Evolutionary conservation across 2,329 filamentous ascomycete genomes (phyloP).

Genomic region (Colletotrichum lini): DNA sequence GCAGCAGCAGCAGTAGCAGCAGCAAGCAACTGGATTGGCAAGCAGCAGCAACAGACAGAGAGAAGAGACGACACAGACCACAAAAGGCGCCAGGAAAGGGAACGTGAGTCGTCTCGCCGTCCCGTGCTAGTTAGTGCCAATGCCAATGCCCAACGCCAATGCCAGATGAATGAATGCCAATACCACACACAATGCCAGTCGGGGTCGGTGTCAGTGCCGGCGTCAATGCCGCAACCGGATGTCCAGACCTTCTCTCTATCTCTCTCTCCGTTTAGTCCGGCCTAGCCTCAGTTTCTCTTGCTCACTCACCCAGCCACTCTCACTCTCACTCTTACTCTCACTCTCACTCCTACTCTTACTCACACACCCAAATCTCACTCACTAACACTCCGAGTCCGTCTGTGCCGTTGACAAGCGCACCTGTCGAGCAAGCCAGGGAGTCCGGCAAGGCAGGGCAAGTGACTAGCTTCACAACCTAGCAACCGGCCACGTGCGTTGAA

Average conservation of each 20-base stretch:
- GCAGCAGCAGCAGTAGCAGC: constrained; percentile 4
- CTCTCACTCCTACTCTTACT: neutral
- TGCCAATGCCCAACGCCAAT: constrained; percentile 32
- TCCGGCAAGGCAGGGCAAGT: constrained; percentile 6
- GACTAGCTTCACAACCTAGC: constrained; percentile 17
- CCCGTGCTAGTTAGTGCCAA: constrained; percentile 18
- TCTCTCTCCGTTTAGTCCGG: neutral
- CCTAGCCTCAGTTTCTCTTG: neutral
- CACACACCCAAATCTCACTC: no score
- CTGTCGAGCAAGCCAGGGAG: neutral
- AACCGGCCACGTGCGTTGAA: constrained; percentile 6
- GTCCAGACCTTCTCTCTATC: constrained; percentile 6
- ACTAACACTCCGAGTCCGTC: neutral
- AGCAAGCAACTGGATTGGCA: neutral
- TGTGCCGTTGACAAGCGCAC: constrained; percentile 22
- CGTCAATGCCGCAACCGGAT: constrained; percentile 30
- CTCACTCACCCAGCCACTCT: neutral
- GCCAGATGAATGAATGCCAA: constrained; percentile 35
- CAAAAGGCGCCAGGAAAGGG: constrained; percentile 23
- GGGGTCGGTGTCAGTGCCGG: constrained; percentile 21
- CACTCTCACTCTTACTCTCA: neutral
- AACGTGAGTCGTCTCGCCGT: constrained; percentile 40
- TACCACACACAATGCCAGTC: constrained; percentile 20
- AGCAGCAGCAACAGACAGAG: constrained; percentile 1
- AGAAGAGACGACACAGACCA: neutral